Evolutionary conservation across 139 green algal species (phyloP), one percentile per base, ranked within the genome.

Genomic region (Chlamydomonas incerta): DNA sequence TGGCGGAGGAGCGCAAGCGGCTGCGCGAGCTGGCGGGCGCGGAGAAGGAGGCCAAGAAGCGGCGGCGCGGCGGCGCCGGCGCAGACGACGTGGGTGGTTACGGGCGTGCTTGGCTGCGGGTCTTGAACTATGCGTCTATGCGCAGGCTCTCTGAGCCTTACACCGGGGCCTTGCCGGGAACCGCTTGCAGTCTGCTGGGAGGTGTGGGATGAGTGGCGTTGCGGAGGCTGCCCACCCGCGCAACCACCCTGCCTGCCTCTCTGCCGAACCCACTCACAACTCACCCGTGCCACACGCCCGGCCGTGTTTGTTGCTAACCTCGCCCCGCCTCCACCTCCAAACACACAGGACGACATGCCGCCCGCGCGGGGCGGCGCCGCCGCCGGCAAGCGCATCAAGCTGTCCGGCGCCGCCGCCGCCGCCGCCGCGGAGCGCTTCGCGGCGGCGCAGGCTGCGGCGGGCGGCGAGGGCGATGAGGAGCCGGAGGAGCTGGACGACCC

Each of bases 11-110:
- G 13, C 77, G 83, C 47, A 85, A 85, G 83, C 75, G 72, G 79
- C 82, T 91, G 66, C 28, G 60, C 20, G 88, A 91, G 77, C 72
- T 91, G 79, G 72, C 72, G 9, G 83, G 87, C 26, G 79, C 55
- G n/a, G 88, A 89, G 62, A 88, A 87, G 77, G 82, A 91, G 77
- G 81, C 69, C 47, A 91, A 88, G 82, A 57, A 82, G 58, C 29
- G 46, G 33, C 72, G 71, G 75, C 58, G 74, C n/a, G 58, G 69
- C 37, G 74, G 74, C 34, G 62, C 3, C 29, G 47, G 29, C 17
- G 29, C 9, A 17, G 70, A 62, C 18, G 70, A 28, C 11, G 70
- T 60, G n/a, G n/a, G n/a, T n/a, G n/a, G n/a, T n/a, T n/a, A n/a
- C n/a, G n/a, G n/a, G n/a, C n/a, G n/a, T n/a, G n/a, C n/a, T n/a